Conservation (phyloP, 495 filamentous ascomycete genomes). For the Parmelia sp. region DNA sequence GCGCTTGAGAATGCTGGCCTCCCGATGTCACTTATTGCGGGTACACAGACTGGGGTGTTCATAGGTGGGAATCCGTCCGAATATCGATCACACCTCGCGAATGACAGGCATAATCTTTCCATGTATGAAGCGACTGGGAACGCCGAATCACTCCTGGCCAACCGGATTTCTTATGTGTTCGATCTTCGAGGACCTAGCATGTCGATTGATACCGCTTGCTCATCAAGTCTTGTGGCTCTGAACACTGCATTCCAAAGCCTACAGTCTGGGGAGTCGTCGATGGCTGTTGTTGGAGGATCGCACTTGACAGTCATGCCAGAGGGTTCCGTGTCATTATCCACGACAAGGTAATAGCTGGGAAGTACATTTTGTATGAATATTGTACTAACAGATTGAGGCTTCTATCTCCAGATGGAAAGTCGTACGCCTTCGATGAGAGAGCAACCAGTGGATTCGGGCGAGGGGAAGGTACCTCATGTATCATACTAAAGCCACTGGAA, state of each 20-base stretch:
- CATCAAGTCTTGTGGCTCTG: slow-evolving; percentile 34
- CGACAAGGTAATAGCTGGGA: slow-evolving; percentile 11
- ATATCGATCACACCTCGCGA: slow-evolving; percentile 10
- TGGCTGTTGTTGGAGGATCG: slow-evolving; percentile 29
- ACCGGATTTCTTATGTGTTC: slow-evolving; percentile 45
- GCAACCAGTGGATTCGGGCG: slow-evolving; percentile 37
- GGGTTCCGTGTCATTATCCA: slow-evolving; percentile 11
- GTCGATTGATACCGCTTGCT: slow-evolving; percentile 49
- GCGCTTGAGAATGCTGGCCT: slow-evolving; percentile 19
- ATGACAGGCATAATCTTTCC: slow-evolving; percentile 21
- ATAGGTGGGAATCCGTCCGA: slow-evolving; percentile 16
- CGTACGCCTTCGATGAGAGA: slow-evolving; percentile 9
- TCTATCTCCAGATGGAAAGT: slow-evolving; percentile 8
- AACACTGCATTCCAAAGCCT: slow-evolving; percentile 16
- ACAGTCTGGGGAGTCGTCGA: slow-evolving; percentile 16
- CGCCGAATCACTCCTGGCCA: slow-evolving; percentile 31
- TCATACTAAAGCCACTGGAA: slow-evolving; percentile 39
- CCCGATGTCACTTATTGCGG: slow-evolving; percentile 20
- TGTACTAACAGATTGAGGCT: slow-evolving; percentile 10
- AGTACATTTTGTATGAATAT: no score
- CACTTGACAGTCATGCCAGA: slow-evolving; percentile 33
- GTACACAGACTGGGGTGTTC: slow-evolving; percentile 27
- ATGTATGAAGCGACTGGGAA: slow-evolving; percentile 14
- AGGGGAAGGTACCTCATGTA: slow-evolving; percentile 38
- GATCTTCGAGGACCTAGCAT: slow-evolving; percentile 43